Evolutionary conservation across 2,329 filamentous ascomycete species (phyloP), one percentile per base, ranked within the genome.

Genomic region (Exophiala aquamarina): DNA sequence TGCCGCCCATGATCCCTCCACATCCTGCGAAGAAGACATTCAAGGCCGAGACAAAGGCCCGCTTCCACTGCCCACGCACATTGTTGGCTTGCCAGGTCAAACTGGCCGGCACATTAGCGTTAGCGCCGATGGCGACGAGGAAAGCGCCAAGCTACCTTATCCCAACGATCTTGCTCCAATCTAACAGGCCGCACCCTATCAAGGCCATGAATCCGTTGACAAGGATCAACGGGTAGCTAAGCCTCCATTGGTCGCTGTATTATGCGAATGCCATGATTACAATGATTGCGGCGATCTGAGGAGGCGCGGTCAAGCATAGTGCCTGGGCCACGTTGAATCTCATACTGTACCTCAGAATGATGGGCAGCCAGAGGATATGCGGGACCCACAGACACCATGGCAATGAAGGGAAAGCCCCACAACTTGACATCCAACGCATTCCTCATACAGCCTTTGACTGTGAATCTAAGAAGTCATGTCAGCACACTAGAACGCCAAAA

Each of bases 291-390:
- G 41, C 85, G 10, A 42, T 14, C 8, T 42, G 31, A 10, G 40
- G 40, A 0, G 84, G 84, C 0, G 87, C 85, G 4, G 84, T 76
- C 3, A 91, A 79, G 61, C 85, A 88, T 66, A 89, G 86, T 0
- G 85, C 73, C 41, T 71, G 71, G 6, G 75, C 83, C 3, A 84
- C 72, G 38, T 66, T 71, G 70, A 88, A 90, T 11, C 79, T 77
- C 72, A 91, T 78, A 14, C 75, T 75, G 18, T 67, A 55, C 6
- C 62, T 61, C 3, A 93, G 79, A 57, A 93, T 87, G 59, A 90
- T 79, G 6, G 87, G 87, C 4, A 91, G 86, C 84, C 6, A 93
- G 77, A 0, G 87, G 81, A 62, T 93, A 92, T n/a, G 77, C 77
- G 41, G 87, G 78, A 7, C 85, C 86, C 1, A 87, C 89, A 2